Base-by-base conservation (phyloP, 805 yeast species). In the Suhomyces pyralidae region DNA sequence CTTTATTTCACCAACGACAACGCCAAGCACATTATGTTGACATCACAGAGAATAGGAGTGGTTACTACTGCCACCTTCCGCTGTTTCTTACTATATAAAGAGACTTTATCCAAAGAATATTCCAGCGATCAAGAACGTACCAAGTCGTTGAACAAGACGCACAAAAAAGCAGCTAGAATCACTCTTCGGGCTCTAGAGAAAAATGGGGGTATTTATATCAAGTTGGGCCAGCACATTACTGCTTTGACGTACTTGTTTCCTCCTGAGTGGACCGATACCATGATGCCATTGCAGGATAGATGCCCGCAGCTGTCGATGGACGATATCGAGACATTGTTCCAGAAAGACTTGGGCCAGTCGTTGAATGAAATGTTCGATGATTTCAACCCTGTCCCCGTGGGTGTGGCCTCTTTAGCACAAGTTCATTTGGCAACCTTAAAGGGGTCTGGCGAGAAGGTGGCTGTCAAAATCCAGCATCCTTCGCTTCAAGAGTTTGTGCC, bases 401-500 rank as follows among this genome's bases (percentile, higher is more conserved):
- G 99, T 1, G 96, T 90, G 5, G 99, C 99, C 0, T 90, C 97
- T 0, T 76, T 94, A 58, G 99, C 99, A 0, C 99, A 94, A 64
- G 99, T 94, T 5, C 98, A 94, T 70, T 71, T 76, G 22, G 99
- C 96, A 0, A 78, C 68, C 1, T 65, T 92, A 50, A 78, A 73
- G 52, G 70, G 65, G 3, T 78, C 77, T 1, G 89, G 88, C 1
- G 79, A 84, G 54, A 81, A 78, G 61, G 98, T 93, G 2, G 99
- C 99, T 0, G 96, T 94, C 20, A 94, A 94, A 64, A 81, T 93
- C 42, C 99, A 94, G 68, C 98, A 92, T 67, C 99, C 99, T 0
- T 80, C 90, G 2, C 73, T 94, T 50, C 80, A 83, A 46, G 88
- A 87, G 60, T 94, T 88, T 71, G 96, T 94, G 8, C 99, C 99